phyloP scores from a whole-genome alignment of 306 rosid species.

The Prunus padus region DNA sequence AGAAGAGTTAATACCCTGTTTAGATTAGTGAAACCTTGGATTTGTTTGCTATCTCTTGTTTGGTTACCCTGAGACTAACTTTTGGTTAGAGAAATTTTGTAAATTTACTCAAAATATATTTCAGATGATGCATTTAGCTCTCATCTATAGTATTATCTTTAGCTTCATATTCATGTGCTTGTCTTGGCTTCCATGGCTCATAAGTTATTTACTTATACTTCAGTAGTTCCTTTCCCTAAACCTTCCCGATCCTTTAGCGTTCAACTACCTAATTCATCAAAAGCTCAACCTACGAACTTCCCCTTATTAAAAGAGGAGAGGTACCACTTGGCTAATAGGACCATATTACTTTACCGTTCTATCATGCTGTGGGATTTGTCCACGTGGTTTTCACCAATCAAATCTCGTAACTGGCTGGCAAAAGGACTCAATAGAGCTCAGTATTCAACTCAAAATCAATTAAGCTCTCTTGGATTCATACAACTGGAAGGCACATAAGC shows the following conservation, averaged over 20 bases:
- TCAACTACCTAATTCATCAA: neutral
- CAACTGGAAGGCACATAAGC: neutral
- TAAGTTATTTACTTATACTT: neutral
- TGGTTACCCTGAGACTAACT: neutral
- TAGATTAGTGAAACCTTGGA: neutral
- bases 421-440: slow-evolving; percentile 7
- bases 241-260: neutral
- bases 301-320: neutral
- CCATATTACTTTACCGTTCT: neutral
- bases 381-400: neutral
- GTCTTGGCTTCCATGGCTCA: neutral
- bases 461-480: neutral
- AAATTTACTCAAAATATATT: neutral
- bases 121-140: neutral
- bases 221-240: neutral
- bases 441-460: neutral
- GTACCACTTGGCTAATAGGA: neutral
- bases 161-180: neutral
- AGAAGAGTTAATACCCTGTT: neutral
- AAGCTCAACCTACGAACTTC: neutral
- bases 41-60: neutral
- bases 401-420: neutral
- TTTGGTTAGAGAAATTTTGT: neutral
- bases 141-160: neutral
- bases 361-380: neutral